These are phyloP conservation scores for Suhomyces maxii DNA, from an alignment of 1,139 yeast genomes.

Conservation along the genomic window DNA sequence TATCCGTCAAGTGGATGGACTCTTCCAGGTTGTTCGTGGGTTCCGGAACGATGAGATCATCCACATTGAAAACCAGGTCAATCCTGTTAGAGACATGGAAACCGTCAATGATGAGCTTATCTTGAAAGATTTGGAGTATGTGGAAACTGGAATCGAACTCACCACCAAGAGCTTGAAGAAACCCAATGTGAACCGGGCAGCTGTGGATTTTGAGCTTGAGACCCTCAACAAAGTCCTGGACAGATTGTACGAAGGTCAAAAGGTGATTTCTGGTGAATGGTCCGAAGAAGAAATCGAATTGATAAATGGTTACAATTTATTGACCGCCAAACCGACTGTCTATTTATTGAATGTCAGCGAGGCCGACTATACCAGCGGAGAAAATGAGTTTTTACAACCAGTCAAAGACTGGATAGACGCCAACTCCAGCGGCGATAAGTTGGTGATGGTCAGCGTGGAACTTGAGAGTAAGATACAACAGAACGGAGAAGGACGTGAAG, in stretches of 20 bases:
- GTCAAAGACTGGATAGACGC: conserved; percentile 55
- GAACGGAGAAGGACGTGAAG: conserved; percentile 8
- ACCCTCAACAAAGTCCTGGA: conserved; percentile 52
- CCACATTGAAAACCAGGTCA: conserved; percentile 63
- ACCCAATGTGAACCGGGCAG: conserved; percentile 30
- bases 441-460: conserved; percentile 60
- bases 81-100: conserved; percentile 66
- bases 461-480: conserved; percentile 49
- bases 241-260: conserved; percentile 57
- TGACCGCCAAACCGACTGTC: conserved; percentile 72
- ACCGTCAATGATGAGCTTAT: conserved; percentile 72
- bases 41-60: conserved; percentile 68
- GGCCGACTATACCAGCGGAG: conserved; percentile 48
- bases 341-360: conserved; percentile 60
- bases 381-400: conserved; percentile 44
- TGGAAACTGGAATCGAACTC: conserved; percentile 56
- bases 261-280: conserved; percentile 49
- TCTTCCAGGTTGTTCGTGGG: conserved; percentile 70
- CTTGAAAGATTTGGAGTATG: conserved; percentile 68
- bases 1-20: conserved; percentile 72
- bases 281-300: conserved; percentile 53
- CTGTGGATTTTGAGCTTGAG: conserved; percentile 42
- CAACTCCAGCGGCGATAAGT: conserved; percentile 55
- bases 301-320: conserved; percentile 57
- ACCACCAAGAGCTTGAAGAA: conserved; percentile 43